Percentiles rank a stretch among this genome's conserved stretches.
phyloP scores from a whole-genome alignment of 2,329 filamentous ascomycete genomes.

The Rhynchosporium graminicola region DNA sequence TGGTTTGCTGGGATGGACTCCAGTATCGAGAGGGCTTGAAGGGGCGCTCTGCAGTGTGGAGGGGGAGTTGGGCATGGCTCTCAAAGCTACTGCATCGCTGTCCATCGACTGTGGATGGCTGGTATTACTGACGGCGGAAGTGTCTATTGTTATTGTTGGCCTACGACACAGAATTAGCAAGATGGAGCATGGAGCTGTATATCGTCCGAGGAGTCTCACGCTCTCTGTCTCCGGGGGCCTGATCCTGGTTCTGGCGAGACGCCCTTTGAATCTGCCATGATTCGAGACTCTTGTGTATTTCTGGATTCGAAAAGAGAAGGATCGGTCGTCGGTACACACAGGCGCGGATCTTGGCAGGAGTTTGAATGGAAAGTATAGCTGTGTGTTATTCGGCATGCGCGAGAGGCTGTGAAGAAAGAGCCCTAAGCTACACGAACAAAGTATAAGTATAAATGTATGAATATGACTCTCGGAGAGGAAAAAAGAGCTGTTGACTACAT shows the following conservation, averaged over 20 bases:
- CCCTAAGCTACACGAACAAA: constrained; percentile 12
- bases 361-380: constrained; percentile 23
- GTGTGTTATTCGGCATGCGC: constrained; percentile 33
- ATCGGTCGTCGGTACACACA: constrained; percentile 30
- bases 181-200: constrained; percentile 21
- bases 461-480: constrained; percentile 17
- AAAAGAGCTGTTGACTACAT: constrained; percentile 6
- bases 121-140: constrained; percentile 50
- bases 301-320: constrained; percentile 21
- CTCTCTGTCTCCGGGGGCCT: constrained; percentile 39
- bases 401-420: constrained; percentile 28
- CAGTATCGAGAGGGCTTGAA: constrained; percentile 40
- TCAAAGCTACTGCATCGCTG: constrained; percentile 40
- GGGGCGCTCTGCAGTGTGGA: constrained; percentile 40
- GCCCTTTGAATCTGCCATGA: constrained; percentile 32
- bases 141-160: constrained; percentile 59
- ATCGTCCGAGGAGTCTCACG: constrained; percentile 33
- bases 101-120: constrained; percentile 39
- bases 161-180: constrained; percentile 33
- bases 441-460: constrained; percentile 31
- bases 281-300: constrained; percentile 17
- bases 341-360: constrained; percentile 35
- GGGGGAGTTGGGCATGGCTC: constrained; percentile 41
- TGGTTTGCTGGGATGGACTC: constrained; percentile 23
- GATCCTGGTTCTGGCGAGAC: constrained; percentile 33